Conservation (phyloP, 257 asterid species). For the Gentiana straminea region DNA sequence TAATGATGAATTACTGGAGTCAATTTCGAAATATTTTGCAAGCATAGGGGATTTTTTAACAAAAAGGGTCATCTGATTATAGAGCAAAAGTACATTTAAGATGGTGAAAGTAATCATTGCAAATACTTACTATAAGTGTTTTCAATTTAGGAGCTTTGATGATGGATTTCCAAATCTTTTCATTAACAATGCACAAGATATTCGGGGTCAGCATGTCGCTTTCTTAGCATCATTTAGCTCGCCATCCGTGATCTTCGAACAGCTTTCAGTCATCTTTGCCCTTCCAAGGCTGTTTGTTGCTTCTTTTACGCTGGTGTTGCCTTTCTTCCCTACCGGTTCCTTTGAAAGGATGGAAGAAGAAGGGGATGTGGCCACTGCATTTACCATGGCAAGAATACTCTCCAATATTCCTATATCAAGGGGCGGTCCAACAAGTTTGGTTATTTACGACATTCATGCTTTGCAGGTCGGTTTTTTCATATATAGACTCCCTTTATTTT, state of each 20-base stretch:
- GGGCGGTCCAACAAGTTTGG: constrained; percentile 95
- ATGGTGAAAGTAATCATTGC: no score
- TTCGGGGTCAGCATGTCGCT: constrained; percentile 82
- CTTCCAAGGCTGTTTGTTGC: constrained; percentile 90
- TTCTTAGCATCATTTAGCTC: constrained; percentile 95
- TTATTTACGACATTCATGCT: constrained; percentile 79
- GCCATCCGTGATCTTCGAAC: constrained; percentile 78
- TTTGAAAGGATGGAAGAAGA: constrained; percentile 93
- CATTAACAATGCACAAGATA: constrained; percentile 83
- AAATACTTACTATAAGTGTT: no score
- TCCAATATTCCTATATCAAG: constrained; percentile 81
- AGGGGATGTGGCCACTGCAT: constrained; percentile 95
- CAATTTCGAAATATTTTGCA: no score
- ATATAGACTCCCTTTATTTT: no score
- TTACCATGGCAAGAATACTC: constrained; percentile 90
- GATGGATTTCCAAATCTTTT: constrained; percentile 95
- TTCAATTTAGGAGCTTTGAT: constrained; percentile 60
- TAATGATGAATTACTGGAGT: no score
- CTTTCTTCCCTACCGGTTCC: constrained; percentile 92
- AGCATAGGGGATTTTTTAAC: no score
- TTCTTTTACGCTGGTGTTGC: constrained; percentile 69
- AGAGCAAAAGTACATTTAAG: no score
- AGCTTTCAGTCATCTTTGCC: constrained; percentile 89
- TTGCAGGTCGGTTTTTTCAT: constrained; percentile 45
- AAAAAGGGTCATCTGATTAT: no score